A percentile compares a stretch with the other conserved stretches of the same genome.
phyloP scores from a whole-genome alignment of 2,329 filamentous ascomycete species.

The Coniochaeta prunicola region DNA sequence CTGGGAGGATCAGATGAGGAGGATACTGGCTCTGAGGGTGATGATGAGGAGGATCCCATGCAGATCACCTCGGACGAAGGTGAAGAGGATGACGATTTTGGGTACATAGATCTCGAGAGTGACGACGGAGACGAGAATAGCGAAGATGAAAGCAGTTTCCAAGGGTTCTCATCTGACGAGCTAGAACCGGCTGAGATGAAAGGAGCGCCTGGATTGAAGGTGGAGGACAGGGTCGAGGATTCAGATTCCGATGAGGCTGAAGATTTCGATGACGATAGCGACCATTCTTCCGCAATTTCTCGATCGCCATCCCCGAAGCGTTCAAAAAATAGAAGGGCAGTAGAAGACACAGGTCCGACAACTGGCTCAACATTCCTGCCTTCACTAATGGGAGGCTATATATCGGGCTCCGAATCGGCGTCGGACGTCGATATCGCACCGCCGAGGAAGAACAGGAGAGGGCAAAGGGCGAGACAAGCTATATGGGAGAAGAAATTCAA shows the following conservation, averaged over 20 bases:
- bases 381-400: conserved; percentile 71
- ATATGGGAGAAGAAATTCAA: conserved; percentile 80
- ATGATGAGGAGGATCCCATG: conserved; percentile 27
- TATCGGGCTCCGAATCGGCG: conserved; percentile 65
- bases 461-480: conserved; percentile 69
- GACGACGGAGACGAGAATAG: neutral
- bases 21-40: conserved; percentile 29
- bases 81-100: conserved; percentile 11
- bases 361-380: conserved; percentile 60
- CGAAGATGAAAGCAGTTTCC: neutral
- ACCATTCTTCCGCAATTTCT: conserved; percentile 10
- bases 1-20: conserved; percentile 16
- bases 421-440: conserved; percentile 59
- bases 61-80: conserved; percentile 15
- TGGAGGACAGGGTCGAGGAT: conserved; percentile 7
- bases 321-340: conserved; percentile 10
- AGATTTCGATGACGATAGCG: conserved; percentile 10
- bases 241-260: conserved; percentile 9
- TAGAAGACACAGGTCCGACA: conserved; percentile 9
- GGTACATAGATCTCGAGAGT: conserved; percentile 15
- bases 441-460: conserved; percentile 64
- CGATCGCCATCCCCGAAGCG: conserved; percentile 11
- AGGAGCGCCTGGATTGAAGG: conserved; percentile 7
- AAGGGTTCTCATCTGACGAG: conserved; percentile 6
- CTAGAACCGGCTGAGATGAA: conserved; percentile 27